These are phyloP conservation scores for Boletus subcaerulescens DNA, from an alignment of 768 basidiomycete species.

Conservation along the genomic window DNA sequence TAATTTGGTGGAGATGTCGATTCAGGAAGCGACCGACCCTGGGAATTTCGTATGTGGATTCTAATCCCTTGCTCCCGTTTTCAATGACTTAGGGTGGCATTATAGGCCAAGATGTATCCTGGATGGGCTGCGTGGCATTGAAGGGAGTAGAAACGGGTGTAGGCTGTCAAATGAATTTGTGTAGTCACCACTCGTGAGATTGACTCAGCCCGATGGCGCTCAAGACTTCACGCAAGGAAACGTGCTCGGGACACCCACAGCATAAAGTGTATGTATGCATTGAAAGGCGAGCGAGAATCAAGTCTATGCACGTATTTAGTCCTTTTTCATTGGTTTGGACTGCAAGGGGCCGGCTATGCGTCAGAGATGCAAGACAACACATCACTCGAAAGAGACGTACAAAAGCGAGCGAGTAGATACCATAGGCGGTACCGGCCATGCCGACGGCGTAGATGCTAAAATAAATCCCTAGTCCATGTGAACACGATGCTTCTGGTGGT, in stretches of 20 bases:
- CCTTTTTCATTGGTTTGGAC: conserved; percentile 31
- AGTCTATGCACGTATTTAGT: conserved; percentile 22
- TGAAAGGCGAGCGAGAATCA: conserved; percentile 1
- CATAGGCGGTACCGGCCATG: conserved; percentile 51
- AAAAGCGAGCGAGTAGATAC: conserved; percentile 44
- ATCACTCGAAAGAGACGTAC: conserved; percentile 30
- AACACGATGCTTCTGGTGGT: neutral
- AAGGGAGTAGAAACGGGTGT: conserved; percentile 1
- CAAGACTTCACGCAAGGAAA: neutral
- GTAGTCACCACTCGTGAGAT: neutral
- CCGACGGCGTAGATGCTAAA: conserved; percentile 51
- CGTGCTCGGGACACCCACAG: neutral
- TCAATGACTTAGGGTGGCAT: conserved; percentile 6
- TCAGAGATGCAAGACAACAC: neutral
- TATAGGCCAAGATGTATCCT: conserved; percentile 83
- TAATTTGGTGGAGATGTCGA: conserved; percentile 87
- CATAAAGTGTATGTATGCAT: conserved; percentile 12
- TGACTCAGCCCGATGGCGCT: neutral
- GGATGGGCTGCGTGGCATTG: conserved; percentile 87
- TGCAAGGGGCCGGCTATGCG: neutral
- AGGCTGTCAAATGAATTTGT: neutral
- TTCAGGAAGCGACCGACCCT: conserved; percentile 79
- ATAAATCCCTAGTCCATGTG: conserved; percentile 47
- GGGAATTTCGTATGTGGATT: conserved; percentile 57
- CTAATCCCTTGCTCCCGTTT: neutral